phyloP scores from a whole-genome alignment of 805 yeast genomes.

The Cyberlindnera sargentensis region DNA sequence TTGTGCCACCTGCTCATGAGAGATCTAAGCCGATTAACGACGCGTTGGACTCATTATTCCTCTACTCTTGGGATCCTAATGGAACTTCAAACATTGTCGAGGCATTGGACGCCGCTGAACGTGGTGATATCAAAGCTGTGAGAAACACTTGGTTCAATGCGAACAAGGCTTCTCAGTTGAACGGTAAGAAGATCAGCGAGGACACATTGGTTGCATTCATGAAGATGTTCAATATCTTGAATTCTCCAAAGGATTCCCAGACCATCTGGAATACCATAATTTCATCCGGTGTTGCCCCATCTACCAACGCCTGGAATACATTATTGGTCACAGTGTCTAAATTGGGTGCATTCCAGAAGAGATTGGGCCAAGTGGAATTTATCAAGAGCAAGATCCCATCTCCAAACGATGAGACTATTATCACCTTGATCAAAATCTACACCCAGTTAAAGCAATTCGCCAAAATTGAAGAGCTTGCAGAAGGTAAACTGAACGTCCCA shows the following conservation, averaged over 20 bases:
- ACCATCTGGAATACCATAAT: conserved; percentile 46
- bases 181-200: conserved; percentile 31
- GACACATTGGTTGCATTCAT: conserved; percentile 36
- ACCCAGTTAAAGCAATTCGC: conserved; percentile 36
- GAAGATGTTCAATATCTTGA: conserved; percentile 36
- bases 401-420: conserved; percentile 43
- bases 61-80: conserved; percentile 17
- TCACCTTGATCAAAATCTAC: conserved; percentile 41
- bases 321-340: conserved; percentile 41
- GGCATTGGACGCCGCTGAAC: conserved; percentile 13
- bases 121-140: conserved; percentile 14
- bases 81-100: conserved; percentile 11
- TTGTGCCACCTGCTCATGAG: conserved; percentile 2
- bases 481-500: conserved; percentile 29
- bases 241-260: conserved; percentile 31
- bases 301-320: conserved; percentile 50
- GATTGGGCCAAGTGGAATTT: conserved; percentile 32
- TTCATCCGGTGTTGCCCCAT: conserved; percentile 32
- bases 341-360: conserved; percentile 19
- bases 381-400: conserved; percentile 27
- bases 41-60: conserved; percentile 6
- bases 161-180: conserved; percentile 19
- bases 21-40: conserved; percentile 6
- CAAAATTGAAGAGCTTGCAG: conserved; percentile 27
- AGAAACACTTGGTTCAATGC: conserved; percentile 11